These are phyloP conservation scores for Salix koriyanagi DNA, from an alignment of 345 rosid genomes.

Conservation along the genomic window DNA sequence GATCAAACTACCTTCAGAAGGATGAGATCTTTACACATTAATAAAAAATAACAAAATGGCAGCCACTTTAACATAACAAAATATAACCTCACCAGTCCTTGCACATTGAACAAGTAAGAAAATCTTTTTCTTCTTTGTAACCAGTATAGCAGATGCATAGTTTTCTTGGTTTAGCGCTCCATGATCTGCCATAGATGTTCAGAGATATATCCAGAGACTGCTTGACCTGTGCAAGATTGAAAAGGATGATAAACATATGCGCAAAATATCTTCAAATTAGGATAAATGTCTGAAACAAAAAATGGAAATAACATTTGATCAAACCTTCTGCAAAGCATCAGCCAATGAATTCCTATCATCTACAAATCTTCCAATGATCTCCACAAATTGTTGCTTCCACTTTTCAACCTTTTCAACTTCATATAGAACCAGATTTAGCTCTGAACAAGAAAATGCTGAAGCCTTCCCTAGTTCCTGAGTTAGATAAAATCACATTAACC, in stretches of 20 bases:
- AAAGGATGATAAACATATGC: slow-evolving; percentile 7
- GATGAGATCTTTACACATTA: not conserved
- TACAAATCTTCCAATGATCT: slow-evolving; percentile 26
- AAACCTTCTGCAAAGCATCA: slow-evolving; percentile 48
- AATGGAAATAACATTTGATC: not conserved
- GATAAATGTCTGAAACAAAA: not conserved
- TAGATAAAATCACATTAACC: slow-evolving; percentile 5
- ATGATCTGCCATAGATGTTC: slow-evolving; percentile 36
- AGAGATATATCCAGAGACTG: slow-evolving; percentile 46
- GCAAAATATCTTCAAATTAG: not conserved
- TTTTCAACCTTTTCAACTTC: slow-evolving; percentile 55
- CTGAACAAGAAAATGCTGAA: slow-evolving; percentile 48
- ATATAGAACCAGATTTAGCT: slow-evolving; percentile 42
- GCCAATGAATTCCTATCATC: slow-evolving; percentile 32
- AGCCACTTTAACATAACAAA: not conserved
- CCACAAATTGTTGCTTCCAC: slow-evolving; percentile 48
- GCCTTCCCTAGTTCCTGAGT: slow-evolving; percentile 47
- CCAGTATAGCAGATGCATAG: slow-evolving; percentile 41
- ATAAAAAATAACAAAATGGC: not conserved
- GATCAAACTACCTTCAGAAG: not conserved
- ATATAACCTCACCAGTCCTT: slow-evolving; percentile 51
- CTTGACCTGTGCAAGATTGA: slow-evolving; percentile 41
- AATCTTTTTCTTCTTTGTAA: slow-evolving; percentile 27
- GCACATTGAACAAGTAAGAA: slow-evolving; percentile 44
- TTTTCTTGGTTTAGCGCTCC: slow-evolving; percentile 19